Base-by-base conservation (phyloP, 345 rosid species). In the Noccaea bulbosa region DNA sequence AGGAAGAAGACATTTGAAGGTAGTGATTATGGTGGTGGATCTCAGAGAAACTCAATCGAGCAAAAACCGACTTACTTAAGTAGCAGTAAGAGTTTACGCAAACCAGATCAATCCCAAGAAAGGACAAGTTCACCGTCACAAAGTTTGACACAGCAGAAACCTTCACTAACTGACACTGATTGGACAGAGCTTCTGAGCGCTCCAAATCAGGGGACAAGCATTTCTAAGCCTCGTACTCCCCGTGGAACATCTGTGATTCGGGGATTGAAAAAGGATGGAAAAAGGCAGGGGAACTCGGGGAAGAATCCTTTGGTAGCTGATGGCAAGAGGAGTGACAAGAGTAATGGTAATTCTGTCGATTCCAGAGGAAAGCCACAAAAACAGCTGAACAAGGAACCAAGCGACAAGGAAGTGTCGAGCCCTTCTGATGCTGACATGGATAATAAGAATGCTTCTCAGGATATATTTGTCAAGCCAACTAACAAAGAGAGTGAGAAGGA, bases 131-230 rank as follows among this genome's bases (percentile, higher is more conserved):
- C 52, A 14, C 54, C 55, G 38, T 68, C 76, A 0, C 69, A 62
- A 45, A 35, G 56, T 67, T 34, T 73, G 37, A 45, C 80, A 0
- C 81, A 78, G 52, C 79, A 81, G 1, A 85, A 73, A 65, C 63
- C 90, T 8, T 55, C 83, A 11, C 85, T 85, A 30, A 86, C 85
- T 68, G 98, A 93, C 54, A 83, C 79, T 77, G 98, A 91, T 69
- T 93, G 98, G 97, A 91, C 98, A 30, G 84, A 89, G 64, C 78
- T 93, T 38, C 82, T 91, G 75, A 70, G 88, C 61, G 61, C 83
- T n/a, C 87, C 91, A 4, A 66, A 48, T 70, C 81, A 71, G 51
- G 78, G 70, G 5, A 35, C 81, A n/a, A 65, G 71, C 16, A 46
- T 79, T 43, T 61, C 75, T 7, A 69, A 68, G 53, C 77, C 65